A percentile compares a stretch with the other conserved stretches of the same genome.
Evolutionary conservation across 2,329 filamentous ascomycete genomes (phyloP).

Genomic region (Immersiporthe knoxdaviesiana): DNA sequence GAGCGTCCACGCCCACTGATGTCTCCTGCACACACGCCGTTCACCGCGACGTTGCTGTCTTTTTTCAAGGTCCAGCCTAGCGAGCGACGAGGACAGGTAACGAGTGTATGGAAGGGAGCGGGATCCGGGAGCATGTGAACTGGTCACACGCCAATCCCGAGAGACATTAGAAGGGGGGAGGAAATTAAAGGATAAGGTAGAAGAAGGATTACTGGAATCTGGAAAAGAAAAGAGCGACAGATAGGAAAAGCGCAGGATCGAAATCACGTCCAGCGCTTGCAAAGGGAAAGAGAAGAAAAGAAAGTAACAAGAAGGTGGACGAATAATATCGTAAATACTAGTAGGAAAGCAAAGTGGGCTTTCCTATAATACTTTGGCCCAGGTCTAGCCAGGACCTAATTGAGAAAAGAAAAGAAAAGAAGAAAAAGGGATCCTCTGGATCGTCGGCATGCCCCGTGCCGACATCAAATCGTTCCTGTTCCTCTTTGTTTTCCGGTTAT

Average conservation of each 20-base stretch:
- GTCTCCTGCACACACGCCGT: background rate
- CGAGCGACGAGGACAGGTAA: background rate
- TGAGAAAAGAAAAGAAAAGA: background rate
- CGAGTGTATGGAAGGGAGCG: background rate
- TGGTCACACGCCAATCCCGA: background rate
- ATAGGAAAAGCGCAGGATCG: background rate
- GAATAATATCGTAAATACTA: background rate
- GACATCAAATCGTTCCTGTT: background rate
- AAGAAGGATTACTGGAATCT: conserved; percentile 5
- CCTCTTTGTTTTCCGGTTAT: background rate
- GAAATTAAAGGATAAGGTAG: background rate
- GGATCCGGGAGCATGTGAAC: background rate
- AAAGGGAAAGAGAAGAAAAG: background rate
- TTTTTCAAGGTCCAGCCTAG: background rate
- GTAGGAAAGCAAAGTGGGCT: background rate
- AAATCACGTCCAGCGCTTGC: conserved; percentile 15
- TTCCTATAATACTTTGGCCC: background rate
- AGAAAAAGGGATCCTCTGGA: background rate
- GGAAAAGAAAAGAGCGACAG: background rate
- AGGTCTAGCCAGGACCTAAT: background rate
- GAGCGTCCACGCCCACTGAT: background rate
- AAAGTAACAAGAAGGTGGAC: background rate
- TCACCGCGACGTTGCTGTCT: background rate
- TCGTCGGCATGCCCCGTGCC: background rate
- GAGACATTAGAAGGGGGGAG: background rate